Evolutionary conservation across 805 yeast species (phyloP).

Genomic region (Kodamaea neixiangensis): DNA sequence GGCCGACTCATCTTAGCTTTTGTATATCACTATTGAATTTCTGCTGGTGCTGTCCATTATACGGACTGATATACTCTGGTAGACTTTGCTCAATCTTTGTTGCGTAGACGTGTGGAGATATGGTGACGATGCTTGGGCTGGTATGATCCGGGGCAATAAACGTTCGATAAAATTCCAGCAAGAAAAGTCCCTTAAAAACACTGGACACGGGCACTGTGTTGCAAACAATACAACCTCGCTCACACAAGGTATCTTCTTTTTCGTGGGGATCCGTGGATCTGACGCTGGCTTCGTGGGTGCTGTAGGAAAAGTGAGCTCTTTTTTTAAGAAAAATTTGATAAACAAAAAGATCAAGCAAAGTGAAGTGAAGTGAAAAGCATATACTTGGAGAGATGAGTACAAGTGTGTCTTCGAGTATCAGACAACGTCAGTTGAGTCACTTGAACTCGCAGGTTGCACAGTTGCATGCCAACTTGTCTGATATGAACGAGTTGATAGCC

Average conservation of each 20-base stretch:
- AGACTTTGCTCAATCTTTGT: not conserved
- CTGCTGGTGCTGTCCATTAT: not conserved
- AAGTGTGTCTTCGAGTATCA: slow-evolving; percentile 12
- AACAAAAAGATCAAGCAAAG: not conserved
- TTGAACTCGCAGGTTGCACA: slow-evolving; percentile 54
- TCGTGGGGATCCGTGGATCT: not conserved
- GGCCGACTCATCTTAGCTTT: not conserved
- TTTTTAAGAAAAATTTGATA: not conserved
- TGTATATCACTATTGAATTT: not conserved
- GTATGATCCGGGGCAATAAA: not conserved
- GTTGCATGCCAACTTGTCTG: slow-evolving; percentile 56
- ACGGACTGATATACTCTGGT: no score
- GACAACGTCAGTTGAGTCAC: slow-evolving; percentile 51
- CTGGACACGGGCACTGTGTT: not conserved
- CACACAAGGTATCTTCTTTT: not conserved
- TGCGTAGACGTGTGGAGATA: not conserved
- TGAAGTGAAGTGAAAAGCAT: not conserved
- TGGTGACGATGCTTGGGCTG: not conserved
- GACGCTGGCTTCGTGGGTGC: not conserved
- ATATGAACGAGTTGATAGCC: slow-evolving; percentile 51
- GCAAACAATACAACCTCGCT: not conserved
- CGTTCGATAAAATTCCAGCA: not conserved
- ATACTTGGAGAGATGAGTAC: not conserved
- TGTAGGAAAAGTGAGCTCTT: slow-evolving; percentile 2
- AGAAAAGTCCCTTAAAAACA: not conserved